These are phyloP conservation scores for Amanita thiersii DNA, from an alignment of 768 basidiomycete species.

Conservation along the genomic window DNA sequence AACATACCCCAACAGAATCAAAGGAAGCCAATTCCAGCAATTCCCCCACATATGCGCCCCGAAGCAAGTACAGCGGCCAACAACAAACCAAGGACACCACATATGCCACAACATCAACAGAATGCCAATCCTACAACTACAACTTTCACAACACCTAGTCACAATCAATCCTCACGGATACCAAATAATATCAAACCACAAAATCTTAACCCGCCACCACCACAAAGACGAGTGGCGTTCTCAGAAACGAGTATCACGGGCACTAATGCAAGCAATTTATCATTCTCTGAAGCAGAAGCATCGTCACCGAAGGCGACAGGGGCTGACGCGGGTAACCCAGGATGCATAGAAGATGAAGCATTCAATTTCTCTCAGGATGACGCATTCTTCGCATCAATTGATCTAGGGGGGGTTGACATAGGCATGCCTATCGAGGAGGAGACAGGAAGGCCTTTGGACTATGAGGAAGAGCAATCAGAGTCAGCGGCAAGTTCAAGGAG, in stretches of 20 bases:
- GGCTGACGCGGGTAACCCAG: constrained; percentile 9
- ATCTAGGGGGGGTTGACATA: constrained; percentile 37
- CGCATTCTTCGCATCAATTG: constrained; percentile 50
- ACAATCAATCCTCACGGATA: background rate
- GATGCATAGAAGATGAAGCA: constrained; percentile 22
- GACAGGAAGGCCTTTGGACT: constrained; percentile 32
- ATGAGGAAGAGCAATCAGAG: constrained; percentile 26
- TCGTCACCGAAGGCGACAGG: constrained; percentile 11
- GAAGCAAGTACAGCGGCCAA: constrained; percentile 9
- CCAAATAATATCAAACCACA: background rate
- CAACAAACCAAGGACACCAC: constrained; percentile 15
- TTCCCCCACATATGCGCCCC: constrained; percentile 31
- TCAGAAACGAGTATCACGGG: background rate
- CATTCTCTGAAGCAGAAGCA: constrained; percentile 11
- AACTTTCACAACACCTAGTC: background rate
- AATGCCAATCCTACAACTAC: background rate
- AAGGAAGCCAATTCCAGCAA: constrained; percentile 20
- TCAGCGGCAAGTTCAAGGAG: constrained; percentile 1
- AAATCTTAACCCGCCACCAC: background rate
- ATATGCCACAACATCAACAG: constrained; percentile 10
- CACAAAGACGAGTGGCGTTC: constrained; percentile 2
- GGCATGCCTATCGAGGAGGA: constrained; percentile 36
- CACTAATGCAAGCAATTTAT: constrained; percentile 11
- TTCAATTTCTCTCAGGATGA: constrained; percentile 63
- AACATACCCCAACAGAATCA: constrained; percentile 15